phyloP scores from a whole-genome alignment of 2,329 filamentous ascomycete genomes.

The Phyllachora maydis region DNA sequence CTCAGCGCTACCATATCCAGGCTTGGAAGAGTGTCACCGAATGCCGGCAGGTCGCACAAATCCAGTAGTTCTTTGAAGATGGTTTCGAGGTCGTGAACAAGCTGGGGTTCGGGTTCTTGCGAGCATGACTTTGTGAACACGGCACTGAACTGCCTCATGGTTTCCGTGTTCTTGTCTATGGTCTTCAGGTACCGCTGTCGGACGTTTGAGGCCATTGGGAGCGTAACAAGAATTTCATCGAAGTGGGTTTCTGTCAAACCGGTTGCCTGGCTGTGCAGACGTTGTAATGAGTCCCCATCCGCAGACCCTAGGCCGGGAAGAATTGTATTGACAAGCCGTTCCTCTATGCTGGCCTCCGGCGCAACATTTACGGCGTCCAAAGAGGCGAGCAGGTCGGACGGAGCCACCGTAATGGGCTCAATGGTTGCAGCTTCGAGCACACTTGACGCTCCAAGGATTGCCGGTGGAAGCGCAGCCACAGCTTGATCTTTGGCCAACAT shows the following conservation, averaged over 20 bases:
- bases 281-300: no score
- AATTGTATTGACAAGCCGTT: not conserved
- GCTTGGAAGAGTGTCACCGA: slow-evolving; percentile 21
- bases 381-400: no score
- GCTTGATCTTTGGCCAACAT: no score
- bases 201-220: slow-evolving; percentile 32
- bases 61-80: slow-evolving; percentile 29
- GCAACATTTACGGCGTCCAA: no score
- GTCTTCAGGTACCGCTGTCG: slow-evolving; percentile 29
- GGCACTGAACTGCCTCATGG: slow-evolving; percentile 22
- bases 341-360: no score
- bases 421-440: no score
- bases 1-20: slow-evolving; percentile 20
- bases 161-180: slow-evolving; percentile 19
- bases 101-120: slow-evolving; percentile 14
- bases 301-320: not conserved
- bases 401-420: no score
- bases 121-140: slow-evolving; percentile 18
- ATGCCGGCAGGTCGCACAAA: slow-evolving; percentile 35
- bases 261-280: no score
- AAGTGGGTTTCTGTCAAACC: no score
- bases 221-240: slow-evolving; percentile 29
- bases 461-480: no score
- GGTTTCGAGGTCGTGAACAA: slow-evolving; percentile 24
- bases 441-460: no score